Percentiles rank a stretch among this genome's conserved stretches.
phyloP scores from a whole-genome alignment of 441 rosid genomes.

The Bocquillonia castaneifolia region DNA sequence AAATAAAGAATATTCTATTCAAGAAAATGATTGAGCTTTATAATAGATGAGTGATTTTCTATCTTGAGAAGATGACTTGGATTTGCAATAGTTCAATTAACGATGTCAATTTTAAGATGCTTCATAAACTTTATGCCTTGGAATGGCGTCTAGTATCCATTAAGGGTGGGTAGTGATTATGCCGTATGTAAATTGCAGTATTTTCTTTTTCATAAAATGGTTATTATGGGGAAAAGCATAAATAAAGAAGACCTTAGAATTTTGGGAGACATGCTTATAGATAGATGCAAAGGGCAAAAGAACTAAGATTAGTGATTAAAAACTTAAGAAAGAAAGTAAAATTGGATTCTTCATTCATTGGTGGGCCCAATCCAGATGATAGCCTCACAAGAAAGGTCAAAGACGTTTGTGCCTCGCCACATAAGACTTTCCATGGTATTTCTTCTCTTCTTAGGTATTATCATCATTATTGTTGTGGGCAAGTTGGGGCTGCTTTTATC shows the following conservation, averaged over 20 bases:
- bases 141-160: not conserved
- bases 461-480: constrained; percentile 6
- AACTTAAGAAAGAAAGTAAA: not conserved
- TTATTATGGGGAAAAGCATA: not conserved
- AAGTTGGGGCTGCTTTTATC: not conserved
- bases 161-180: constrained; percentile 1
- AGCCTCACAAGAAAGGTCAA: constrained; percentile 15
- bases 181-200: not conserved
- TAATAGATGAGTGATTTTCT: constrained; percentile 1
- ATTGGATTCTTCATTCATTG: constrained; percentile 7
- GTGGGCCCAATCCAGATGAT: constrained; percentile 22
- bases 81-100: not conserved
- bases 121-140: not conserved
- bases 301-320: not conserved
- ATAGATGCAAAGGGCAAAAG: not conserved
- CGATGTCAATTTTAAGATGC: not conserved
- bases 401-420: constrained; percentile 24
- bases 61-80: not conserved
- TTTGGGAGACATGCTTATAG: not conserved
- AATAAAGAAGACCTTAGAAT: not conserved
- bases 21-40: not conserved
- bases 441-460: not conserved
- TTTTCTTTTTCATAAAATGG: not conserved
- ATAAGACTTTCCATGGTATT: constrained; percentile 1
- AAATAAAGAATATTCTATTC: constrained; percentile 7